Base-by-base conservation (phyloP, 176 grass and related monocot genomes). In the Rhynchospora pubera region DNA sequence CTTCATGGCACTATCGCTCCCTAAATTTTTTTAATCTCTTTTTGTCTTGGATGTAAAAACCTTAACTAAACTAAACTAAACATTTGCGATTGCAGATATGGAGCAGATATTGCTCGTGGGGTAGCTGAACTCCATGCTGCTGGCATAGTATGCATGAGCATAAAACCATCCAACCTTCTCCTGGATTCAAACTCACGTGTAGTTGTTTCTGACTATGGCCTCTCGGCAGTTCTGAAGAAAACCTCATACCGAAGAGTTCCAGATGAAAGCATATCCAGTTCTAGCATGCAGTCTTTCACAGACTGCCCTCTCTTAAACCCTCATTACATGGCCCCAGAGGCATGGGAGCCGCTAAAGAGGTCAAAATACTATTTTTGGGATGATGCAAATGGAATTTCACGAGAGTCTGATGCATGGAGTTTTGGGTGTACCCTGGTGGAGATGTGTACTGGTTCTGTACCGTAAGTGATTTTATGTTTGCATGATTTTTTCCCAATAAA, bases 361-460 rank as follows among this genome's bases (percentile, higher is more conserved):
- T 89, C 97, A 80, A 58, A 93, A 30, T 91, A 95, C 86, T 78
- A 90, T 75, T 94, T 95, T 83, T 90, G 87, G 89, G 96, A 98
- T 48, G 87, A 91, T 85, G 90, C 87, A 80, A 90, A 91, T 73
- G 92, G 87, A 58, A 90, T 99, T 87, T 93, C 86, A 48, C 82
- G 92, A 60, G 91, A 99, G 84, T 93, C 92, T 71, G 97, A 96
- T 91, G 97, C 97, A 87, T 99, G 97, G 97, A 99, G 97, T 90
- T 99, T 99, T 26, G 97, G 93, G 44, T 99, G 97, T 66, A 91
- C 97, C 59, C 91, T 99, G 89, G 97, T 99, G 83, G 97, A 99
- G 87, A 99, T 99, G 97, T 99, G 97, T 83, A 99, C 97, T 93
- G 97, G 97, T 66, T 93, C 97, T 85, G 87, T 95, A 57, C 97